Percentiles rank a stretch among this genome's conserved stretches.
These are phyloP conservation scores for Hansenula lynferdii DNA, from an alignment of 1,139 yeast species.

Conservation along the genomic window DNA sequence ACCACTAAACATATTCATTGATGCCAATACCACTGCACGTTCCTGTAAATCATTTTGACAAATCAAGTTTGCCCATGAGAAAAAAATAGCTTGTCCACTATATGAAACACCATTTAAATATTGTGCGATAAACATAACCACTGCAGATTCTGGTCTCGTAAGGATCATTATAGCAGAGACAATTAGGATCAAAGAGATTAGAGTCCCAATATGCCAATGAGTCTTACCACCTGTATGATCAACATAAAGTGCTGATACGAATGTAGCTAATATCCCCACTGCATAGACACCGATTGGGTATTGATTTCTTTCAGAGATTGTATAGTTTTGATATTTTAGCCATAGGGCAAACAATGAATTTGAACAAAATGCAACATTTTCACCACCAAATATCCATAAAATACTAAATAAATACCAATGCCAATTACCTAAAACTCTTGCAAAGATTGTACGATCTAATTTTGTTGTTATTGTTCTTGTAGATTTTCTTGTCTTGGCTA, in stretches of 20 bases:
- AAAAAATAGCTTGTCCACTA: slow-evolving; percentile 55
- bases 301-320: slow-evolving; percentile 46
- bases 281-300: slow-evolving; percentile 56
- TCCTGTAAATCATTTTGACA: slow-evolving; percentile 50
- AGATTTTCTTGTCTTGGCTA: slow-evolving; percentile 36
- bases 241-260: slow-evolving; percentile 41
- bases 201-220: slow-evolving; percentile 46
- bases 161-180: slow-evolving; percentile 41
- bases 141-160: slow-evolving; percentile 30
- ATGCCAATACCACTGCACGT: slow-evolving; percentile 52
- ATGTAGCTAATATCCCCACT: slow-evolving; percentile 45
- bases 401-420: slow-evolving; percentile 53
- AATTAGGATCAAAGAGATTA: slow-evolving; percentile 36
- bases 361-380: slow-evolving; percentile 48
- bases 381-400: slow-evolving; percentile 58
- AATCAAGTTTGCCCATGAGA: slow-evolving; percentile 57
- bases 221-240: slow-evolving; percentile 43
- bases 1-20: slow-evolving; percentile 60
- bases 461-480: slow-evolving; percentile 29
- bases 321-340: slow-evolving; percentile 38
- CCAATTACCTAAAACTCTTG: slow-evolving; percentile 50
- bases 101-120: slow-evolving; percentile 48
- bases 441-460: slow-evolving; percentile 39
- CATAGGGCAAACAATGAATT: slow-evolving; percentile 51
- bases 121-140: slow-evolving; percentile 47